These are phyloP conservation scores for Zizania latifolia DNA, from an alignment of 176 grass and related monocot species.

Conservation along the genomic window DNA sequence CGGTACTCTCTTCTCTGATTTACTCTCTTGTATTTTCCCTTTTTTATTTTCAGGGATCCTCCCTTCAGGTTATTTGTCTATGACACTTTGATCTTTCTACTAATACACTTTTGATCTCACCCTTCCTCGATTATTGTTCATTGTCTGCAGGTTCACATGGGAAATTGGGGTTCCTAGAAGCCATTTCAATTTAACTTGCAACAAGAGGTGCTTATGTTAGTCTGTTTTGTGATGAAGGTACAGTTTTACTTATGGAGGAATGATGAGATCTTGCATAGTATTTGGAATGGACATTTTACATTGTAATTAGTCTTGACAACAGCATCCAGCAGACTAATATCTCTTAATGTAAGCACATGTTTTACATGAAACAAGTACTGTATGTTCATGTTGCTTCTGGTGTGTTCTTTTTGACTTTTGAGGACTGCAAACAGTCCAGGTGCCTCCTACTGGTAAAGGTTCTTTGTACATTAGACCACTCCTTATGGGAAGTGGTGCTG, in stretches of 20 bases:
- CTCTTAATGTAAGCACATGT: constrained; percentile 63
- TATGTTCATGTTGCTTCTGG: constrained; percentile 24
- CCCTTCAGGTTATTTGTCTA: constrained; percentile 6
- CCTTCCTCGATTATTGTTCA: constrained; percentile 16
- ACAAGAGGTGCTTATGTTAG: constrained; percentile 35
- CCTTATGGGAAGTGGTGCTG: too few relatives aligned
- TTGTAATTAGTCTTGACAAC: constrained; percentile 76
- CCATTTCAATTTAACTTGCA: constrained; percentile 27
- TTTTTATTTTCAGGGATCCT: background rate
- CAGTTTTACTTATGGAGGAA: constrained; percentile 25
- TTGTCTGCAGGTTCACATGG: constrained; percentile 28
- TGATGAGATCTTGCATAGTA: constrained; percentile 43
- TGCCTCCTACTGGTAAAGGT: too few relatives aligned
- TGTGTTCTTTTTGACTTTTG: constrained; percentile 14
- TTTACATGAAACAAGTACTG: constrained; percentile 40
- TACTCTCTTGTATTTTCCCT: background rate
- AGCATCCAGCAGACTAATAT: constrained; percentile 56
- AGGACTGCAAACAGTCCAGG: constrained; percentile 28
- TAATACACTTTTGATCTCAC: background rate
- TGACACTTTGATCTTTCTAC: background rate
- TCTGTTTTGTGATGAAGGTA: constrained; percentile 32
- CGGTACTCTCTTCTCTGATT: constrained; percentile 18
- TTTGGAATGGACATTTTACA: constrained; percentile 53
- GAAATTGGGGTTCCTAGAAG: background rate
- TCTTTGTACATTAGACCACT: too few relatives aligned